Conservation (phyloP, 257 asterid species). For the Ballota nigra region DNA sequence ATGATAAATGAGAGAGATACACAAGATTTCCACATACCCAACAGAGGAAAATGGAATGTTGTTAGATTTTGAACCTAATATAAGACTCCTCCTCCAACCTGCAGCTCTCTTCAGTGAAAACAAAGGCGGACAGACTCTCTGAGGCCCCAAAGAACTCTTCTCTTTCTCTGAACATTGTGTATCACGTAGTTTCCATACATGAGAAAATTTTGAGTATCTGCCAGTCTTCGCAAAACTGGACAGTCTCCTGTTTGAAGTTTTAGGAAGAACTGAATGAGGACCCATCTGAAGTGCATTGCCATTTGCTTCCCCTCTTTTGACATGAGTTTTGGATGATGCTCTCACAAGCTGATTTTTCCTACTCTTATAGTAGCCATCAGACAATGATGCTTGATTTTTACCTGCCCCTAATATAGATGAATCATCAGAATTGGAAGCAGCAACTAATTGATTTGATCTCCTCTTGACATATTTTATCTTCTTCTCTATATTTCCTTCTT, state of each 20-base stretch:
- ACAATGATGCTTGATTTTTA: constrained; percentile 37
- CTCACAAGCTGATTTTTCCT: constrained; percentile 85
- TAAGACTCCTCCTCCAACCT: constrained; percentile 47
- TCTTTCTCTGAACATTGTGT: constrained; percentile 43
- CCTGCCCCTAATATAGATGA: constrained; percentile 28
- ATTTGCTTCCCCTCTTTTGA: constrained; percentile 34
- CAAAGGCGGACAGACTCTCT: constrained; percentile 47
- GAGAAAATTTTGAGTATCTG: constrained; percentile 48
- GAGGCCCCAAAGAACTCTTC: constrained; percentile 41
- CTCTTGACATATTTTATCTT: constrained; percentile 60
- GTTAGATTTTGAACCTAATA: constrained; percentile 40
- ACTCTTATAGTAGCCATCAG: constrained; percentile 80
- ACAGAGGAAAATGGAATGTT: constrained; percentile 34
- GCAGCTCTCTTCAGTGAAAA: constrained; percentile 74
- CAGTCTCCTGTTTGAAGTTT: constrained; percentile 38
- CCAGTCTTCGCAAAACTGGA: constrained; percentile 45
- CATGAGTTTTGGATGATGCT: constrained; percentile 46
- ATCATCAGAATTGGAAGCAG: constrained; percentile 51
- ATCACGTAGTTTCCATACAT: constrained; percentile 75
- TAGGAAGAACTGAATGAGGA: constrained; percentile 32
- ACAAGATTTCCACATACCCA: constrained; percentile 44
- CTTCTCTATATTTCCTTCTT: constrained; percentile 44
- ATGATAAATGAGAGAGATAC: constrained; percentile 17
- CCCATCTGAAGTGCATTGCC: constrained; percentile 28
- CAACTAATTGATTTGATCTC: constrained; percentile 79